A percentile compares a stretch with the other conserved stretches of the same genome.
Evolutionary conservation across 2,329 filamentous ascomycete species (phyloP).

Genomic region (Apiospora malaysiana): DNA sequence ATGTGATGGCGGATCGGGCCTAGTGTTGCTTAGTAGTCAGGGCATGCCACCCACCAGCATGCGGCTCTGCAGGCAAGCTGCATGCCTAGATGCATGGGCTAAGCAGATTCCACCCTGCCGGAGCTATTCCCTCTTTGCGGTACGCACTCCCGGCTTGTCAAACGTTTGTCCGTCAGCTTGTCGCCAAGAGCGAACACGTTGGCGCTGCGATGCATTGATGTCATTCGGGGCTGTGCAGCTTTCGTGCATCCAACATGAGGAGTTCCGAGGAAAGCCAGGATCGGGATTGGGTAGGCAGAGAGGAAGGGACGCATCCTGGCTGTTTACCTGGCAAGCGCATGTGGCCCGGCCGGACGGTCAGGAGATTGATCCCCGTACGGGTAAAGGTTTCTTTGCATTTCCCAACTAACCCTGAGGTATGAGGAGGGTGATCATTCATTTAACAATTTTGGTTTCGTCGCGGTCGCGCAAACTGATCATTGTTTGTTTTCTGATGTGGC

Average conservation of each 20-base stretch:
- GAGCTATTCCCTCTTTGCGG: neutral
- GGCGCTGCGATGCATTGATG: neutral
- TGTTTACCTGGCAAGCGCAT: neutral
- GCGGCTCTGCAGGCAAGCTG: constrained; percentile 1
- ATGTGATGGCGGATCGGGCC: neutral
- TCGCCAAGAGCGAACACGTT: neutral
- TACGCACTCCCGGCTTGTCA: constrained; percentile 9
- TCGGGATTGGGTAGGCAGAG: neutral
- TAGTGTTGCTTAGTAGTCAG: neutral
- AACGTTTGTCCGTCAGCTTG: neutral
- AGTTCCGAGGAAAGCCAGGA: neutral
- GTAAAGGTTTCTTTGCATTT: neutral
- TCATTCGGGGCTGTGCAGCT: constrained; percentile 11
- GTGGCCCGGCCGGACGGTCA: neutral
- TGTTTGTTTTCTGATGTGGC: constrained; percentile 1
- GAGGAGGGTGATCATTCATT: neutral
- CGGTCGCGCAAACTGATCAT: neutral
- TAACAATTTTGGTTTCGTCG: neutral
- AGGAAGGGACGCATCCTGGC: neutral
- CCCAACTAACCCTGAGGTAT: neutral
- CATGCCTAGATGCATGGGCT: neutral
- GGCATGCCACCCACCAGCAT: neutral
- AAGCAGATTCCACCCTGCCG: neutral
- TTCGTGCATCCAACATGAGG: neutral
- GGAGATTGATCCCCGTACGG: neutral